A percentile compares a stretch with the other conserved stretches of the same genome.
Evolutionary conservation across 768 basidiomycete genomes (phyloP).

Genomic region (Collybia mongolica): DNA sequence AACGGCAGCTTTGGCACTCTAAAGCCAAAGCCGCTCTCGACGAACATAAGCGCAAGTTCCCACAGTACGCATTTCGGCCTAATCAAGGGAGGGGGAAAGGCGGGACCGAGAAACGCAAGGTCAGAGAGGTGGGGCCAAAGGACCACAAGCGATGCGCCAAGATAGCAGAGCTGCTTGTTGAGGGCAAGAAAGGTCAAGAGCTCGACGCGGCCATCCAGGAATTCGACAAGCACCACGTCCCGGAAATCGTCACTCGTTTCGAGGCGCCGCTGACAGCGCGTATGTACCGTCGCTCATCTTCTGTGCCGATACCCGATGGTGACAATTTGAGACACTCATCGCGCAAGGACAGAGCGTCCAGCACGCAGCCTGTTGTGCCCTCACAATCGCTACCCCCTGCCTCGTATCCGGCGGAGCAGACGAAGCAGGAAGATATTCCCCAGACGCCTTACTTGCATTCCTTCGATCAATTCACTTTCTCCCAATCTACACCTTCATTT

Average conservation of each 20-base stretch:
- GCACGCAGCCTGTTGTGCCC: constrained; percentile 33
- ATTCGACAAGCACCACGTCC: constrained; percentile 51
- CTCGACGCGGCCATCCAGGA: constrained; percentile 54
- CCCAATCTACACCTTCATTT: constrained; percentile 46
- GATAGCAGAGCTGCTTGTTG: constrained; percentile 63
- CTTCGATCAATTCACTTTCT: constrained; percentile 28
- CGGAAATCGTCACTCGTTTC: constrained; percentile 69
- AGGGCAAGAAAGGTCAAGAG: constrained; percentile 53
- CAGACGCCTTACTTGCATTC: constrained; percentile 31
- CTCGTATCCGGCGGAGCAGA: constrained; percentile 13
- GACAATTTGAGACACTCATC: constrained; percentile 21
- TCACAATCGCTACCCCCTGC: constrained; percentile 15
- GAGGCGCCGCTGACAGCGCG: constrained; percentile 74
- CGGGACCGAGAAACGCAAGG: constrained; percentile 48
- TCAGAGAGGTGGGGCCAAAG: constrained; percentile 62
- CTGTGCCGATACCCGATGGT: constrained; percentile 49
- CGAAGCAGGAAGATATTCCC: constrained; percentile 19
- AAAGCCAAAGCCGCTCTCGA: constrained; percentile 73
- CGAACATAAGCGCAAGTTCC: constrained; percentile 74
- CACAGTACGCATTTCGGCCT: constrained; percentile 74
- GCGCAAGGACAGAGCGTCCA: constrained; percentile 30
- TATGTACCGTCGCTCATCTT: constrained; percentile 67
- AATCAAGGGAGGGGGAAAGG: constrained; percentile 47
- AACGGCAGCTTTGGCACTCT: constrained; percentile 74
- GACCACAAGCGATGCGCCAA: constrained; percentile 63